These are phyloP conservation scores for Helianthus annuus DNA, from an alignment of 129 eudicot genomes.

Conservation along the genomic window HanXRQr2.0-SUNRISE NC_035447.2:170540185-170540684, in stretches of 20 bases:
- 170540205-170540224: not conserved
- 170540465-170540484: not conserved
- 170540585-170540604: conserved; percentile 95
- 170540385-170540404: not conserved
- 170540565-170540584: conserved; percentile 91
- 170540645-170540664: conserved; percentile 68
- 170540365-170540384: not conserved
- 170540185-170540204: not conserved
- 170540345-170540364: not conserved
- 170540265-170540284: too few relatives aligned
- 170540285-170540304: too few relatives aligned
- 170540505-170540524: conserved; percentile 11
- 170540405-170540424: not conserved
- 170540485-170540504: not conserved
- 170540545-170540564: conserved; percentile 55
- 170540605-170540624: conserved; percentile 88
- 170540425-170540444: not conserved
- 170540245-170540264: too few relatives aligned
- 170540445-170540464: not conserved
- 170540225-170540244: too few relatives aligned
- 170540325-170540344: not conserved
- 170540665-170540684: not conserved
- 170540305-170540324: too few relatives aligned
- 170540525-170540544: not conserved
- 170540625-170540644: conserved; percentile 98